Conservation (phyloP, 371 early-diverging fungal species). For the Quaeritorhiza haematococci region DNA sequence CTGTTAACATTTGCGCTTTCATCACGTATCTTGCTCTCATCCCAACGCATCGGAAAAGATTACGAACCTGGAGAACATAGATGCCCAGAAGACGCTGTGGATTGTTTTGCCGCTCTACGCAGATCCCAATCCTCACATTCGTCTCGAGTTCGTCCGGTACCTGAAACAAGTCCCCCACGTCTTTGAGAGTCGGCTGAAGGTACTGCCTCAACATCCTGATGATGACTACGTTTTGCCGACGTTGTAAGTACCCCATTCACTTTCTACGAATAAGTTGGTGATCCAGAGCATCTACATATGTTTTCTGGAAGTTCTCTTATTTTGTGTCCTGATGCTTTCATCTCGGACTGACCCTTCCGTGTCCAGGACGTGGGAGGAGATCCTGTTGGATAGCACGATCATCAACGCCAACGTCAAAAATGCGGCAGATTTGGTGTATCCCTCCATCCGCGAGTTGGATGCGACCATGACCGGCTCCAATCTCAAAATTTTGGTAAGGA, state of each 20-base stretch:
- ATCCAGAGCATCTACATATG: too few relatives aligned
- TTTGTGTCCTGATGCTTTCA: too few relatives aligned
- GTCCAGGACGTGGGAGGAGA: slow-evolving; percentile 41
- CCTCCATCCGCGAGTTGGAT: too few relatives aligned
- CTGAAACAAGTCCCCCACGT: too few relatives aligned
- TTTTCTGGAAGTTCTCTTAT: too few relatives aligned
- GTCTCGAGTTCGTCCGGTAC: slow-evolving; percentile 30
- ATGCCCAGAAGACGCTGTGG: slow-evolving; percentile 29
- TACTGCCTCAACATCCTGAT: slow-evolving; percentile 35
- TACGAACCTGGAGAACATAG: slow-evolving; percentile 22
- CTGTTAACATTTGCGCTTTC: not conserved
- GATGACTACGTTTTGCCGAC: slow-evolving; percentile 30
- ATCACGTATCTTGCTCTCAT: not conserved
- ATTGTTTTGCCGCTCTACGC: slow-evolving; percentile 40
- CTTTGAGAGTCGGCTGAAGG: too few relatives aligned
- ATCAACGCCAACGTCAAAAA: slow-evolving; percentile 26
- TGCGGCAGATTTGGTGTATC: too few relatives aligned
- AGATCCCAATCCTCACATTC: slow-evolving; percentile 32
- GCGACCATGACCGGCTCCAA: too few relatives aligned
- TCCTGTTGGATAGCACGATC: slow-evolving; percentile 28
- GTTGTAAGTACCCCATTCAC: slow-evolving; percentile 16
- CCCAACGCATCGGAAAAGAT: not conserved
- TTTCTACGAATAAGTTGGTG: too few relatives aligned
- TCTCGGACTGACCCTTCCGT: too few relatives aligned
- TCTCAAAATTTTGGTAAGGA: too few relatives aligned